Conservation (phyloP, 306 rosid species). For the Vicia villosa region DNA sequence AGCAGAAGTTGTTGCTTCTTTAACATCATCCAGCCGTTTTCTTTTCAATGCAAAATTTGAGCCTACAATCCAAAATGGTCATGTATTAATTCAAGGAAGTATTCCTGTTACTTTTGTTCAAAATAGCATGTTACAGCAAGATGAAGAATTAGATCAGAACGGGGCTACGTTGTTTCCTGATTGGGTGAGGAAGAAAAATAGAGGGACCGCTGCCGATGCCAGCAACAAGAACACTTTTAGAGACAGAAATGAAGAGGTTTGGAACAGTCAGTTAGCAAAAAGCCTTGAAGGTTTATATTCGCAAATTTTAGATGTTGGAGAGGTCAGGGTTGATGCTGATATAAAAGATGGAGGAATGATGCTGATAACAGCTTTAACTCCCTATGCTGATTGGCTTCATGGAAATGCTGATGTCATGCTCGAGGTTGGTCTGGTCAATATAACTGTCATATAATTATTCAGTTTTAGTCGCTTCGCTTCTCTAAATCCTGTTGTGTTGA, state of each 20-base stretch:
- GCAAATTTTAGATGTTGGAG: constrained; percentile 77
- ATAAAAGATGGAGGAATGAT: constrained; percentile 98
- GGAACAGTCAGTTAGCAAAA: constrained; percentile 79
- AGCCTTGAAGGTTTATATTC: constrained; percentile 84
- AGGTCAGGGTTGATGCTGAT: constrained; percentile 86
- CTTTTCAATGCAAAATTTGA: constrained; percentile 92
- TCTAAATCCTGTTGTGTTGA: constrained; percentile 35
- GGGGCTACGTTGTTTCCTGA: constrained; percentile 58
- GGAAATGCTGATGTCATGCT: constrained; percentile 89
- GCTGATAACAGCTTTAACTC: constrained; percentile 86
- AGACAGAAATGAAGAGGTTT: constrained; percentile 75
- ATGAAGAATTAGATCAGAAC: constrained; percentile 55
- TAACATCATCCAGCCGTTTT: constrained; percentile 81
- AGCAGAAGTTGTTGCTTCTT: constrained; percentile 91
- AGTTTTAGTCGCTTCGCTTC: background rate
- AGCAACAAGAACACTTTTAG: constrained; percentile 54
- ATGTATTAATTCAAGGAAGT: constrained; percentile 84
- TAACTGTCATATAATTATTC: constrained; percentile 14
- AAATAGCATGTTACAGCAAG: constrained; percentile 56
- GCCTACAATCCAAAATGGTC: constrained; percentile 84
- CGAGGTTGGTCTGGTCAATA: constrained; percentile 58
- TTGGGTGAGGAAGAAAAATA: constrained; percentile 68
- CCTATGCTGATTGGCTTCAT: constrained; percentile 91
- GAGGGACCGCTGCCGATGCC: constrained; percentile 51
- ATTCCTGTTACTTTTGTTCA: constrained; percentile 77